Base-by-base conservation (phyloP, 345 rosid genomes). In the Lumnitzera littorea region DNA sequence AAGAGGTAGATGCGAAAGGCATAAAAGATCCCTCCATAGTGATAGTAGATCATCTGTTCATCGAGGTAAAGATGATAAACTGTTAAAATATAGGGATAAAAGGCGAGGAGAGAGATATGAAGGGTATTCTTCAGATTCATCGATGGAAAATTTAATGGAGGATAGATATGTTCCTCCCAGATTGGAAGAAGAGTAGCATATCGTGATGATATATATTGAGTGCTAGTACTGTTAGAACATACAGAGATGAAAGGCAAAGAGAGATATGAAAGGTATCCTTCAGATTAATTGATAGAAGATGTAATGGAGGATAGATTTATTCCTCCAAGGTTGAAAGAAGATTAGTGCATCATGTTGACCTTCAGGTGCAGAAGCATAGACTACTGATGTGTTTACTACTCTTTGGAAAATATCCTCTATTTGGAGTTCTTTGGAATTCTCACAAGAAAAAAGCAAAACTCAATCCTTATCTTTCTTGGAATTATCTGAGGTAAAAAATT, bases 81-180 rank as follows among this genome's bases (percentile, higher is more conserved):
- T 61, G 25, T 67, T 57, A 17, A 71, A 56, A 66, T 48, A 3
- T 50, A 69, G 69, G 48, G 70, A 71, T 51, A 76, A 67, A 48
- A 53, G 31, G 61, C 63, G 12, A 58, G 73, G 66, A 62, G 63
- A 20, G 53, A 52, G 47, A 6, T 67, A 55, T 62, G 74, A 62
- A 15, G 64, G 74, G 53, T 68, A 47, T 55, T 61, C 54, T 61
- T 64, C 76, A 51, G 66, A 70, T 48, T 24, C 66, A 50, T 16
- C 15, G 53, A 64, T 48, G 16, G 69, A 74, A 48, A 66, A 70
- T 70, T 68, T 68, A 59, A 87, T 88, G 79, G 87, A 77, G 53
- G 96, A 90, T 79, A 75, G 99, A 74, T 88, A 94, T 70, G 72
- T 82, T 76, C 99, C 97, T 58, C 72, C 53, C 52, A 79, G 70